phyloP scores from a whole-genome alignment of 768 basidiomycete genomes.

The Mycena vitilis region DNA sequence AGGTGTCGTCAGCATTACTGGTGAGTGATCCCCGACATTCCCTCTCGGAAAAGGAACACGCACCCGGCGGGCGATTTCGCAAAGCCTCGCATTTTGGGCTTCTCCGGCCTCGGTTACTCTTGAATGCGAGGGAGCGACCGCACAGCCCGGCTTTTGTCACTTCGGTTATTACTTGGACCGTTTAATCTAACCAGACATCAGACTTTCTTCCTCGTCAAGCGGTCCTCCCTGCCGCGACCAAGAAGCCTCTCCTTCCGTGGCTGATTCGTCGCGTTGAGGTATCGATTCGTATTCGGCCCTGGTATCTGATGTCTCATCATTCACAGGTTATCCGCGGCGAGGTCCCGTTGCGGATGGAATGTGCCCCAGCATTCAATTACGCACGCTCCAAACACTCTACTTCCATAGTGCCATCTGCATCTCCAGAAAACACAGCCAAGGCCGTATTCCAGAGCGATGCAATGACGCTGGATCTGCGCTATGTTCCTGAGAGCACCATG shows the following conservation, averaged over 20 bases:
- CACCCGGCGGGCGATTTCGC: not conserved
- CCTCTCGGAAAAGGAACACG: not conserved
- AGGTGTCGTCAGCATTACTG: conserved; percentile 89
- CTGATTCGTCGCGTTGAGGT: conserved; percentile 85
- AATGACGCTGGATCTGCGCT: conserved; percentile 81
- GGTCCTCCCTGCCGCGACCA: conserved; percentile 46
- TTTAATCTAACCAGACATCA: conserved; percentile 38
- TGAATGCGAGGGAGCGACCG: not conserved
- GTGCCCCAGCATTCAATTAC: conserved; percentile 97
- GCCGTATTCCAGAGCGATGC: conserved; percentile 70
- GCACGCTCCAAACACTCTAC: conserved; percentile 82
- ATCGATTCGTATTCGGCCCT: not conserved
- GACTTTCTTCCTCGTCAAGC: conserved; percentile 84
- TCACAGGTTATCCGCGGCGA: conserved; percentile 82
- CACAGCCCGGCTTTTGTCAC: not conserved
- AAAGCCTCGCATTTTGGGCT: conserved; percentile 1
- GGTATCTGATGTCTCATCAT: conserved; percentile 7
- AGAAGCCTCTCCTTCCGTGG: conserved; percentile 83
- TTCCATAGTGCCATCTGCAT: conserved; percentile 50
- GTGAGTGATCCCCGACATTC: conserved; percentile 46
- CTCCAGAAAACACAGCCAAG: conserved; percentile 56
- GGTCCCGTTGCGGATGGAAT: conserved; percentile 86
- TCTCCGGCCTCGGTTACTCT: conserved; percentile 12
- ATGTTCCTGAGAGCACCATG: conserved; percentile 68
- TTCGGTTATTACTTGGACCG: conserved; percentile 3